Conservation (phyloP, 257 asterid genomes). For the Capsicum chinense region DNA sequence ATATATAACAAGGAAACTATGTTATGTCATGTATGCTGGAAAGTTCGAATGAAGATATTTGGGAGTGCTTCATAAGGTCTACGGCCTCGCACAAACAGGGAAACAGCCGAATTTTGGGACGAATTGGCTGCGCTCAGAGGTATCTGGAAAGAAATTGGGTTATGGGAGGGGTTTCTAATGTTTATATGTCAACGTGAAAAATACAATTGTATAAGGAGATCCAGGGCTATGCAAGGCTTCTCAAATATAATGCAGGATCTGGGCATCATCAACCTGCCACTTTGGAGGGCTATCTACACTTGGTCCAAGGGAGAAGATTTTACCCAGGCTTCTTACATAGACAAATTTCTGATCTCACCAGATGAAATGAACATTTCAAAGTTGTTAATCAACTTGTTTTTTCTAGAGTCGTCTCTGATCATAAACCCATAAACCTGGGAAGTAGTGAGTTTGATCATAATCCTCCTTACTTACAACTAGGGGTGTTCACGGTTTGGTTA, state of each 20-base stretch:
- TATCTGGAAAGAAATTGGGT: neutral
- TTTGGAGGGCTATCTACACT: neutral
- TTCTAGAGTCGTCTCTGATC: slow-evolving; percentile 1
- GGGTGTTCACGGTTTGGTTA: too few relatives aligned
- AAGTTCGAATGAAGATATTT: neutral
- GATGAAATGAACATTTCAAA: neutral
- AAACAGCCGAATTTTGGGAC: neutral
- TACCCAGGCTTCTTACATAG: neutral
- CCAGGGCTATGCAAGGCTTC: neutral
- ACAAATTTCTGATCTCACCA: slow-evolving; percentile 3
- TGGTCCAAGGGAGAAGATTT: neutral
- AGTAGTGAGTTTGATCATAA: slow-evolving; percentile 1
- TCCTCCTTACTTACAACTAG: neutral
- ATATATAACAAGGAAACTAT: neutral
- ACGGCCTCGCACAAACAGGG: neutral
- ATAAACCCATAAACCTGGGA: neutral
- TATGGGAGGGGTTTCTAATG: neutral
- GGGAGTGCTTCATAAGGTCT: neutral
- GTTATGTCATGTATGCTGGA: neutral
- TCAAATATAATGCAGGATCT: slow-evolving; percentile 3
- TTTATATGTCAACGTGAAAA: neutral
- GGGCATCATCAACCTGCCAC: neutral
- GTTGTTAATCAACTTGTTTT: neutral
- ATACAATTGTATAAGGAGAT: neutral
- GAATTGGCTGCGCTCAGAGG: neutral